Evolutionary conservation across 106 monocot genomes (phyloP).

Genomic region (Gastrodia elata): DNA sequence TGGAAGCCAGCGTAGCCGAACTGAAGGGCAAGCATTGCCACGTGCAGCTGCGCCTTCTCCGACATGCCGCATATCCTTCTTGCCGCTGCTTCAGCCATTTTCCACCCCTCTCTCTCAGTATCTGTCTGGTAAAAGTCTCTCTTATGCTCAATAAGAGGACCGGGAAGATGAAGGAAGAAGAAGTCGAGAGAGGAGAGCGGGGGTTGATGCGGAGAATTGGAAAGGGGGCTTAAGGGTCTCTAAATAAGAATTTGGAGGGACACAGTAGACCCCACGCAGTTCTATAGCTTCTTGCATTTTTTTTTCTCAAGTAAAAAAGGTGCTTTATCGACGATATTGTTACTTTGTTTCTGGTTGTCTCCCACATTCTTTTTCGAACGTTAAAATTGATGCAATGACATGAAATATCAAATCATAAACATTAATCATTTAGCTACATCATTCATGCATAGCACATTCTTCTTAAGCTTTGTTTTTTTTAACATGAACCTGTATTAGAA

Average conservation of each 20-base stretch:
- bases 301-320: not conserved
- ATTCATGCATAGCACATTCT: too few relatives aligned
- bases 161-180: not conserved
- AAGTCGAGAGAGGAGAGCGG: not conserved
- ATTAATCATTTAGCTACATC: too few relatives aligned
- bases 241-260: not conserved
- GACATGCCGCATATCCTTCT: slow-evolving; percentile 51
- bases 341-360: slow-evolving; percentile 1
- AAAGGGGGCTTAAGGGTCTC: not conserved
- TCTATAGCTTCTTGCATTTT: not conserved
- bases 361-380: not conserved
- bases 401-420: too few relatives aligned
- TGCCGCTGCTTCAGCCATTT: slow-evolving; percentile 22
- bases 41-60: slow-evolving; percentile 67
- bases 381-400: too few relatives aligned
- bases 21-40: slow-evolving; percentile 64
- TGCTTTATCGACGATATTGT: not conserved
- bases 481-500: too few relatives aligned
- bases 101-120: not conserved
- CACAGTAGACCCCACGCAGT: not conserved
- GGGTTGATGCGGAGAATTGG: not conserved
- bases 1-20: slow-evolving; percentile 77
- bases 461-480: too few relatives aligned
- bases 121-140: too few relatives aligned
- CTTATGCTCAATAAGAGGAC: not conserved